Evolutionary conservation across 345 rosid species (phyloP).

Genomic region (Eucalyptus paniculata): DNA sequence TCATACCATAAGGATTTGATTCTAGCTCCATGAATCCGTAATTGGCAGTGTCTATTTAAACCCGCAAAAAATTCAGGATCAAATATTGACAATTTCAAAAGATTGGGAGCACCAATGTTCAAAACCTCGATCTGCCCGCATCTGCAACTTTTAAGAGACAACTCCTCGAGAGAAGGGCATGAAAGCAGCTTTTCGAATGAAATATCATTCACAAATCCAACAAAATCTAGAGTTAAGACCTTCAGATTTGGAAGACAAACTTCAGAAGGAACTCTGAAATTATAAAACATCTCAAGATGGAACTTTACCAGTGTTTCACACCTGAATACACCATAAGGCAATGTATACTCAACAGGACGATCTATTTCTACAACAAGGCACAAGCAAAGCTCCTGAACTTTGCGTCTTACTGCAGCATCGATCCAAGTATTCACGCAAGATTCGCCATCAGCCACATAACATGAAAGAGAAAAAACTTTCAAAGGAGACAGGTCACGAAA

Average conservation of each 20-base stretch:
- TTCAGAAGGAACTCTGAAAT: not conserved
- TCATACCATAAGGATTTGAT: not conserved
- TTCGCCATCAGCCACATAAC: not conserved
- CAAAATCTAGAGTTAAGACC: not conserved
- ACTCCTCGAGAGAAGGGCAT: not conserved
- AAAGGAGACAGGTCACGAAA: not conserved
- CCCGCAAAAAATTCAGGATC: not conserved
- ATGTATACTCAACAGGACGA: not conserved
- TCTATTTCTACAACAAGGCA: not conserved
- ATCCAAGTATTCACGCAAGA: not conserved
- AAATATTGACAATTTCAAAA: not conserved
- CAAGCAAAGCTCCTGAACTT: not conserved
- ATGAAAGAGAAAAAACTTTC: not conserved
- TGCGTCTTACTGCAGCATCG: not conserved
- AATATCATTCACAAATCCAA: not conserved
- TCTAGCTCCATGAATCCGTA: not conserved
- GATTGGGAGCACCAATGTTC: not conserved
- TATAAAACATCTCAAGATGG: not conserved
- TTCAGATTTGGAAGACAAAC: not conserved
- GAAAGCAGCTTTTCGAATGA: not conserved
- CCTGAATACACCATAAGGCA: not conserved
- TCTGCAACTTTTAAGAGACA: not conserved
- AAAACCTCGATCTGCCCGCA: not conserved
- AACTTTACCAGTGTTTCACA: not conserved
- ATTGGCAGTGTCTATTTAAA: not conserved